Conservation (phyloP, 805 yeast species). For the Candida pini region DNA sequence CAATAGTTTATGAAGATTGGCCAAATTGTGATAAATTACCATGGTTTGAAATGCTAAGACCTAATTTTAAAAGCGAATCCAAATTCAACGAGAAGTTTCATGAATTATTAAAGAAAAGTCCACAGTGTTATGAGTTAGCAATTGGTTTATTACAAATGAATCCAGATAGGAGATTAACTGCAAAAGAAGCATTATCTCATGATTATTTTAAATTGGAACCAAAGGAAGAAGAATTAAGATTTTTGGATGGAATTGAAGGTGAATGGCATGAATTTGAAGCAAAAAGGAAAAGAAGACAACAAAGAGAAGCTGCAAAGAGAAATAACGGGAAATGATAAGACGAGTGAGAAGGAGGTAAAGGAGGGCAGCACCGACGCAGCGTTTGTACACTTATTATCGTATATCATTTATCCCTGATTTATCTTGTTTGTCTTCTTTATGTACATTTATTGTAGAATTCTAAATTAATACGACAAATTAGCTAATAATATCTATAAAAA, state of each 20-base stretch:
- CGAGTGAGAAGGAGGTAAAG: constrained; percentile 9
- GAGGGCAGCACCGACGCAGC: too few relatives aligned
- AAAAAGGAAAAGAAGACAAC: constrained; percentile 58
- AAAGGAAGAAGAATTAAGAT: constrained; percentile 48
- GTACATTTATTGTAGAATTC: too few relatives aligned
- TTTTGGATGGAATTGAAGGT: constrained; percentile 54
- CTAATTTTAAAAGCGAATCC: constrained; percentile 35
- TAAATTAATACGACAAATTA: too few relatives aligned
- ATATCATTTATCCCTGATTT: too few relatives aligned
- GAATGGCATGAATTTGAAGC: constrained; percentile 99
- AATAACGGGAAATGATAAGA: constrained; percentile 8
- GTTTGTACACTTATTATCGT: too few relatives aligned
- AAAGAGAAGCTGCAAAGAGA: constrained; percentile 18
- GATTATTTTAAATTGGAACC: constrained; percentile 71
- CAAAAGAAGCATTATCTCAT: constrained; percentile 64
- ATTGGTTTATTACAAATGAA: constrained; percentile 55
- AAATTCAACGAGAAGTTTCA: constrained; percentile 39
- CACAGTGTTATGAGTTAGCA: constrained; percentile 62
- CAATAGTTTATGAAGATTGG: constrained; percentile 72
- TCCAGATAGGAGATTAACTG: constrained; percentile 63
- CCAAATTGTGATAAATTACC: constrained; percentile 75
- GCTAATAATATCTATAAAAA: too few relatives aligned
- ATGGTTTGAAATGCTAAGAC: constrained; percentile 85
- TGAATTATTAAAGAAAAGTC: constrained; percentile 36
- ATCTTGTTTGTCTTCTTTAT: too few relatives aligned